These are phyloP conservation scores for Dactylellina drechsleri DNA, from an alignment of 2,329 filamentous ascomycete species.

Conservation along the genomic window DNA sequence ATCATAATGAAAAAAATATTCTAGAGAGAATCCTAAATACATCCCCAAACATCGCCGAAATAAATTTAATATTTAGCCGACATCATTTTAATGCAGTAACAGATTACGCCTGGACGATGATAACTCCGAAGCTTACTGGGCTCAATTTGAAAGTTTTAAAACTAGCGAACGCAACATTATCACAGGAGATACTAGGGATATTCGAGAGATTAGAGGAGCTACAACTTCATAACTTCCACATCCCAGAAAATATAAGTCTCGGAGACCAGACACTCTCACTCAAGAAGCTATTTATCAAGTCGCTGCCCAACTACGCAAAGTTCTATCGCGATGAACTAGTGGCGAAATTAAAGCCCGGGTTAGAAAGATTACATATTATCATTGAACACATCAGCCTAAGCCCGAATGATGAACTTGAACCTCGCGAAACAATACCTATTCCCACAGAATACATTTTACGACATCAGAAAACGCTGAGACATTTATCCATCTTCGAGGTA, in stretches of 20 bases:
- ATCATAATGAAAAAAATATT: conserved; percentile 6
- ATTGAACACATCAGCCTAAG: conserved; percentile 11
- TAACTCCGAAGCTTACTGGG: no score
- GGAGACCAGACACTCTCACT: conserved; percentile 4
- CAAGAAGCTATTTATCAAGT: conserved; percentile 24
- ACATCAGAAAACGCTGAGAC: conserved; percentile 20
- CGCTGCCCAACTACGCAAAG: background rate
- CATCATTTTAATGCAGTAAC: no score
- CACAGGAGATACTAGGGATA: background rate
- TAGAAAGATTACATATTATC: conserved; percentile 29
- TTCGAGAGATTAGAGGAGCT: conserved; percentile 21
- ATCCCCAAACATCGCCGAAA: background rate
- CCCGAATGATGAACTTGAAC: background rate
- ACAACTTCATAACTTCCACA: conserved; percentile 7
- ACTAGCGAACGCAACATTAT: conserved; percentile 10
- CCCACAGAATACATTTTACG: conserved; percentile 14
- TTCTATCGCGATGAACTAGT: conserved; percentile 24
- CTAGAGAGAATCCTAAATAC: conserved; percentile 11
- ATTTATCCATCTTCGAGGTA: conserved; percentile 28
- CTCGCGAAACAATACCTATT: conserved; percentile 26
- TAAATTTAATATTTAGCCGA: no score
- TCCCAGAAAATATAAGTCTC: background rate
- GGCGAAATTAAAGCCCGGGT: conserved; percentile 15
- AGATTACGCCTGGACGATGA: no score
- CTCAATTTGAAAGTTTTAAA: conserved; percentile 13